A percentile compares a stretch with the other conserved stretches of the same genome.
These are phyloP conservation scores for Colletotrichum destructivum DNA, from an alignment of 2,329 filamentous ascomycete genomes.

Conservation along the genomic window DNA sequence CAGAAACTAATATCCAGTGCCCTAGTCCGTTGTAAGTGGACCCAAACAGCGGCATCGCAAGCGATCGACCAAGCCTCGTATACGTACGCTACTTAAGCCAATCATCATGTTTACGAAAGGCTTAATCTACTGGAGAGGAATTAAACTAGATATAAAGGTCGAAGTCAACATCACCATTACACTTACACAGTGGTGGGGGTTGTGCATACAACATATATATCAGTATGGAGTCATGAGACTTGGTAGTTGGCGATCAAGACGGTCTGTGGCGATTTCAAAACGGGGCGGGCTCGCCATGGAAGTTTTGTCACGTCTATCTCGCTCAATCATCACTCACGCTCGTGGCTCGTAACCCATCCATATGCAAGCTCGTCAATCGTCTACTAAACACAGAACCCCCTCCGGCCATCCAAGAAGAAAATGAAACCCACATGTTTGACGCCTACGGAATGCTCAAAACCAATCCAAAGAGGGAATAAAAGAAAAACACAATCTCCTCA, in stretches of 20 bases:
- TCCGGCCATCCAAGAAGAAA: neutral
- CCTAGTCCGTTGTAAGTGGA: too few species aligned
- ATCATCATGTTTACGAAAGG: too few species aligned
- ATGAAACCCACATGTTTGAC: neutral
- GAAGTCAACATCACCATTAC: too few species aligned
- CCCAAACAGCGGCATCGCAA: too few species aligned
- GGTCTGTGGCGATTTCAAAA: neutral
- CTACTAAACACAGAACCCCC: neutral
- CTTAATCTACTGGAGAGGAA: too few species aligned
- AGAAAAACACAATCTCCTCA: neutral
- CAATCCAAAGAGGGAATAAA: neutral
- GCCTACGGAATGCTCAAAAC: neutral
- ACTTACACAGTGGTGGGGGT: too few species aligned
- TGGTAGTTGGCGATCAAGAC: neutral
- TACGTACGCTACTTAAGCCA: too few species aligned
- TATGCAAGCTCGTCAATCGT: conserved; percentile 3
- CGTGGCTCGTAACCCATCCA: neutral
- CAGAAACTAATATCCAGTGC: too few species aligned
- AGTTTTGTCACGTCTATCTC: neutral
- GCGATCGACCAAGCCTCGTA: too few species aligned
- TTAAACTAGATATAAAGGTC: too few species aligned
- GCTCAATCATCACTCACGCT: neutral
- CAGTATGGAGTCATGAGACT: neutral
- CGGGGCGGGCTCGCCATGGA: neutral
- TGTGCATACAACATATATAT: neutral